Evolutionary conservation across 2,329 filamentous ascomycete genomes (phyloP), one percentile per base, ranked within the genome.

Genomic region (Scopulariopsis brevicaulis): DNA sequence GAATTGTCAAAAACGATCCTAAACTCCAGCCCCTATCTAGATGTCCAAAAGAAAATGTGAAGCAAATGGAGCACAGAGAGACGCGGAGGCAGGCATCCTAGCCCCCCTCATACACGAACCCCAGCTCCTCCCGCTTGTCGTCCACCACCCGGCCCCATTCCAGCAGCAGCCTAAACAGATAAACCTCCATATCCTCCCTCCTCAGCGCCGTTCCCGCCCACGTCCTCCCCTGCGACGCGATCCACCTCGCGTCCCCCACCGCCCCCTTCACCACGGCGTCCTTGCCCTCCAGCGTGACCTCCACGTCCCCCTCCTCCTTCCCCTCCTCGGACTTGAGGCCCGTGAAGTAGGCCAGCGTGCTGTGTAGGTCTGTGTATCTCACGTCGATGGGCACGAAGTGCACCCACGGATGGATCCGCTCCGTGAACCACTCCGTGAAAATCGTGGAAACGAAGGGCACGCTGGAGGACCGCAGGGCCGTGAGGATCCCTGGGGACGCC

Each of bases 301-400:
- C 69, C 67, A 84, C 76, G 6, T 78, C 73, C 11, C 73, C 66
- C 40, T 72, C 70, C 1, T 77, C 76, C 57, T 77, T 76, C 34
- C 78, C 63, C 40, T 64, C 64, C 20, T 64, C 64, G 59, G 77
- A 72, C 2, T 24, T 24, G 5, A 82, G 74, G 0, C 86, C 87
- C 4, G 78, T 73, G 65, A 94, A 93, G 70, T 90, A 94, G 0
- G 86, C 81, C 57, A 92, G 70, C 0, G 85, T 89, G 61, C 82
- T 84, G 74, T 88, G 90, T 48, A 94, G 71, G 1, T 81, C 87
- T 60, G 91, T 87, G 22, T 88, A 82, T 3, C 89, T 79, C 1
- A 86, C 63, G 66, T 94, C 89, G 18, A 92, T 71, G 10, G 90
- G 90, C 1, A 93, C 85, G 64, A 90, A 94, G 67, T 95, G 89